Base-by-base conservation (phyloP, 768 basidiomycete species). In the Rubroboletus pulcherrimus region DNA sequence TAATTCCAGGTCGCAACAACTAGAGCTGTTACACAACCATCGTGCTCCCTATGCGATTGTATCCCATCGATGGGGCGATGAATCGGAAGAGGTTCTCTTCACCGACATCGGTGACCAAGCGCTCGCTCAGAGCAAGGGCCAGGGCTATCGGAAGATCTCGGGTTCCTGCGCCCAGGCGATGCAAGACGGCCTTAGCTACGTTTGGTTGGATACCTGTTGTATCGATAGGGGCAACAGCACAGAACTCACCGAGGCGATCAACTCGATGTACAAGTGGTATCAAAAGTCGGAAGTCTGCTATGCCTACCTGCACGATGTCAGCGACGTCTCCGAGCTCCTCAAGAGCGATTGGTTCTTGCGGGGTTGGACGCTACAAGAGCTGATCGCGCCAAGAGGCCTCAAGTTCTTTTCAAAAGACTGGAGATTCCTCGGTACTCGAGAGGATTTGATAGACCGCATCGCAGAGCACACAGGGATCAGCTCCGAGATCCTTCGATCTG, bases 181-280 rank as follows among this genome's bases (percentile, higher is more conserved):
- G 17, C 24, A 30, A 12, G 59, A 71, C 9, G 35, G 38, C 0
- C 29, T 65, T 31, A n/a, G 26, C 15, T 66, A 68, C 43, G 54
- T 71, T 24, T 74, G 71, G 71, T 29, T 70, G 49, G 66, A 73
- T n/a, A 73, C 71, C 0, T 71, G 64, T 30, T 73, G 73, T 44
- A 71, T 74, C 50, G 52, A 72, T 49, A 67, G 54, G 57, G 39
- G 31, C 38, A 71, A 58, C 50, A 66, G 54, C 50, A 53, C 66
- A 2, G 72, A 72, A 37, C 63, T 73, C 17, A 29, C 38, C 29
- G 63, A 72, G 40, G 63, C 72, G 19, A 69, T 72, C 52, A 67
- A 69, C 34, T 54, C 67, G 15, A 72, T 73, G 69, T 74, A 65
- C 59, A 57, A n/a, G 38, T 73, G 73, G 73, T 74, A 73, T 54